Evolutionary conservation across 129 eudicot species (phyloP).

Genomic region (Helianthus annuus): DNA sequence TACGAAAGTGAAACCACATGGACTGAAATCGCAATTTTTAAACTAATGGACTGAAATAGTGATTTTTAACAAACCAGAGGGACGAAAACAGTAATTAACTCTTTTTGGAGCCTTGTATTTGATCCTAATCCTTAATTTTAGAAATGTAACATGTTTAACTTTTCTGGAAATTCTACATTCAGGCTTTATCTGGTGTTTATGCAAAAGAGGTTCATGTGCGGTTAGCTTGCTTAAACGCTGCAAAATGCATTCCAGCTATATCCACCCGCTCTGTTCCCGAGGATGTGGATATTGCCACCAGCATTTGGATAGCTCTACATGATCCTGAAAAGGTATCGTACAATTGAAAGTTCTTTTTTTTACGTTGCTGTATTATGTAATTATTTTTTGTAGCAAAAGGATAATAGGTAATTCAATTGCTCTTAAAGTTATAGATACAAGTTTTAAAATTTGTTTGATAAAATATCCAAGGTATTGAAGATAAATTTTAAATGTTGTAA

Average conservation of each 20-base stretch:
- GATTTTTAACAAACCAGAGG: no score
- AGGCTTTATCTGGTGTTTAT: slow-evolving; percentile 95
- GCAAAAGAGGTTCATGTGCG: slow-evolving; percentile 96
- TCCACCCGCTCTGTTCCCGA: slow-evolving; percentile 74
- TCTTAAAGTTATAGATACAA: neutral
- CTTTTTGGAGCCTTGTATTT: no score
- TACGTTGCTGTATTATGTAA: neutral
- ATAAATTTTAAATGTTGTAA: neutral
- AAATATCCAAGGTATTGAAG: no score
- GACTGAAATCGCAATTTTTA: no score
- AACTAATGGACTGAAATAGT: no score
- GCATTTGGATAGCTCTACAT: slow-evolving; percentile 97
- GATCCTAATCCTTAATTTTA: neutral
- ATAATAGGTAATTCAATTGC: neutral
- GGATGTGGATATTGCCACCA: slow-evolving; percentile 84
- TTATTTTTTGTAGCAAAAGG: neutral
- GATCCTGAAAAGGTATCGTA: slow-evolving; percentile 83
- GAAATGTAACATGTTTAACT: neutral
- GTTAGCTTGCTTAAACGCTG: slow-evolving; percentile 94
- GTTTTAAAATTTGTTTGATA: neutral
- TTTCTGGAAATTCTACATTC: slow-evolving; percentile 15
- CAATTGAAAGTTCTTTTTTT: neutral
- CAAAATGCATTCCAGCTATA: slow-evolving; percentile 93
- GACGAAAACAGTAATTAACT: no score
- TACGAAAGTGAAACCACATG: no score